Conservation (phyloP, 2,329 filamentous ascomycete genomes). For the Fusarium armeniacum region DNA sequence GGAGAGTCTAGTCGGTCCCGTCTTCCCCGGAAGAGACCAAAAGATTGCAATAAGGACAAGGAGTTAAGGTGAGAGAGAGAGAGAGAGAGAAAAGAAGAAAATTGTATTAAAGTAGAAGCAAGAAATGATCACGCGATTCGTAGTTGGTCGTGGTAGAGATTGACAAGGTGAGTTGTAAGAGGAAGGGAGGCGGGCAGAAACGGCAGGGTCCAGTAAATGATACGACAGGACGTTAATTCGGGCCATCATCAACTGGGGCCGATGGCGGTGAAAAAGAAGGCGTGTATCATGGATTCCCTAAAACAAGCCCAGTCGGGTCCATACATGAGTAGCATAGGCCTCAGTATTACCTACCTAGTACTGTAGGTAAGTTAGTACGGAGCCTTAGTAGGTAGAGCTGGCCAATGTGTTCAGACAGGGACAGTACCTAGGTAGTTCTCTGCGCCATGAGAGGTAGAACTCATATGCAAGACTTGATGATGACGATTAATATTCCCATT, state of each 20-base stretch:
- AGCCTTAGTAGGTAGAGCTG: slow-evolving; percentile 4
- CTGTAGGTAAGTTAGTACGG: too few relatives aligned
- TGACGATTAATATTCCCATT: not conserved
- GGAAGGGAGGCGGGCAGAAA: slow-evolving; percentile 31
- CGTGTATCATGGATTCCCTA: slow-evolving; percentile 46
- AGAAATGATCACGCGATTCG: slow-evolving; percentile 9
- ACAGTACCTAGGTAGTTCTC: not conserved
- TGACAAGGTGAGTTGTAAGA: slow-evolving; percentile 15
- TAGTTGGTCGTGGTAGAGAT: not conserved
- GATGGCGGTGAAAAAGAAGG: slow-evolving; percentile 47
- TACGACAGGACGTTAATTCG: slow-evolving; percentile 40
- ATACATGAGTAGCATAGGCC: too few relatives aligned
- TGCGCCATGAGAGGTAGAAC: not conserved
- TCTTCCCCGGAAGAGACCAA: slow-evolving; percentile 14
- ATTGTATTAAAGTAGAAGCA: not conserved
- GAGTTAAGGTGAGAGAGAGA: not conserved
- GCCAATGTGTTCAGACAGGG: not conserved
- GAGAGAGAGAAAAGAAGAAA: not conserved
- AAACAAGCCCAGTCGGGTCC: not conserved
- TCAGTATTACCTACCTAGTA: too few relatives aligned
- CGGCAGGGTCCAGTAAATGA: slow-evolving; percentile 45
- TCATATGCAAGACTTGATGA: not conserved
- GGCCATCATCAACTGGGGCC: slow-evolving; percentile 38
- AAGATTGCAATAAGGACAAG: not conserved
- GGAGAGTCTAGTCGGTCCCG: slow-evolving; percentile 35